phyloP scores from a whole-genome alignment of 78 protist genomes.

The Chrysochromulina tobinii region DNA sequence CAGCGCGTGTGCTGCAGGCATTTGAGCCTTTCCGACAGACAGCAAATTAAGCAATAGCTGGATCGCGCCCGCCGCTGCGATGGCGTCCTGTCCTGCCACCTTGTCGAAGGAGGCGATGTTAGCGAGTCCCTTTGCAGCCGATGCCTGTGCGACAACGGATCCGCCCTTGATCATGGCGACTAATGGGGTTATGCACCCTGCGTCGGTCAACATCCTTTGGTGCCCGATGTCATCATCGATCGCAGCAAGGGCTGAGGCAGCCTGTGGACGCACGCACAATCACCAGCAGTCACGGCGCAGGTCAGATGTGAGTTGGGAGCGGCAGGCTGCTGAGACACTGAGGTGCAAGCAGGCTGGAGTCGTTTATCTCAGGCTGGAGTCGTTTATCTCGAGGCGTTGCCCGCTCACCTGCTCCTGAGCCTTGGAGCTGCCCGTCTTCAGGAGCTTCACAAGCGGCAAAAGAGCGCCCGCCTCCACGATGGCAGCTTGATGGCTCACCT shows the following conservation, averaged over 20 bases:
- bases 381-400: too few species aligned
- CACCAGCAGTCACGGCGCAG: too few species aligned
- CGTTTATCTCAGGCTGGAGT: too few species aligned
- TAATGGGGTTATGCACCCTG: not conserved
- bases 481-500: not conserved
- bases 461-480: not conserved
- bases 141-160: not conserved
- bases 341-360: too few species aligned
- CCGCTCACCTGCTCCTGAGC: not conserved
- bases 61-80: not conserved
- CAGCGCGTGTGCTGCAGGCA: not conserved
- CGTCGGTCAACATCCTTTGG: not conserved
- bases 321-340: too few species aligned
- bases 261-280: too few species aligned
- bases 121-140: not conserved
- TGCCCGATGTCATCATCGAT: not conserved
- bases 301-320: too few species aligned
- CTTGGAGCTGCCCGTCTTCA: not conserved
- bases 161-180: not conserved
- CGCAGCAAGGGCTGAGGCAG: not conserved
- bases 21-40: not conserved
- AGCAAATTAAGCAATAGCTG: not conserved
- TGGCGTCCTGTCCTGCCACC: not conserved
- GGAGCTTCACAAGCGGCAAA: not conserved
- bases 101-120: not conserved